Percentiles rank a stretch among this genome's conserved stretches.
phyloP scores from a whole-genome alignment of 768 basidiomycete genomes.

The Vishniacozyma victoriae region DNA sequence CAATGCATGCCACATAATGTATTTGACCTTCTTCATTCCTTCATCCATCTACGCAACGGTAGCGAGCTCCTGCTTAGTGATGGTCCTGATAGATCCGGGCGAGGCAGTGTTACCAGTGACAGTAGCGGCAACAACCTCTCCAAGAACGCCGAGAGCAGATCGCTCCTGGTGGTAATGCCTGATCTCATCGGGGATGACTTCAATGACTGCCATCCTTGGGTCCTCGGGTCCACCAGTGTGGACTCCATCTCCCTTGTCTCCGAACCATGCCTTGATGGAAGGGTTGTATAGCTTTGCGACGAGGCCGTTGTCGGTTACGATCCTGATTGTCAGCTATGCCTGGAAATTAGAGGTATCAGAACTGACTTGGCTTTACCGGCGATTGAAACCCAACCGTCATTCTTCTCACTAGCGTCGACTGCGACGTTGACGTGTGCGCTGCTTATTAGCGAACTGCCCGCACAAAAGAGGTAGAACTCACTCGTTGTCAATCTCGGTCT shows the following conservation, averaged over 20 bases:
- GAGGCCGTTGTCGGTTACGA: slow-evolving; percentile 49
- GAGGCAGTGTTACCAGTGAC: slow-evolving; percentile 60
- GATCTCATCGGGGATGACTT: slow-evolving; percentile 65
- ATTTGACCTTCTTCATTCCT: background rate
- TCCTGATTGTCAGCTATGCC: slow-evolving; percentile 35
- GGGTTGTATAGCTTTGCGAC: slow-evolving; percentile 42
- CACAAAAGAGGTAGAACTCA: slow-evolving; percentile 17
- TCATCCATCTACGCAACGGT: background rate
- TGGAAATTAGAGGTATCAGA: slow-evolving; percentile 28
- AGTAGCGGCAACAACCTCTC: slow-evolving; percentile 59
- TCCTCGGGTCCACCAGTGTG: slow-evolving; percentile 76
- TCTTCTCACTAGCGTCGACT: slow-evolving; percentile 57
- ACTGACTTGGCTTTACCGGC: slow-evolving; percentile 64
- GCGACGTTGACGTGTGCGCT: slow-evolving; percentile 73
- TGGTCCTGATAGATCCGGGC: slow-evolving; percentile 71
- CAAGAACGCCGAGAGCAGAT: slow-evolving; percentile 55
- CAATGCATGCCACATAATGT: background rate
- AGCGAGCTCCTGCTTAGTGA: slow-evolving; percentile 64
- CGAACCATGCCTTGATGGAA: slow-evolving; percentile 63
- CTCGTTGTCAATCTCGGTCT: slow-evolving; percentile 41
- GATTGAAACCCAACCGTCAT: slow-evolving; percentile 74
- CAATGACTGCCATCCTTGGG: slow-evolving; percentile 71
- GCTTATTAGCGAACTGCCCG: background rate
- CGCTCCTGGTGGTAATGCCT: slow-evolving; percentile 71
- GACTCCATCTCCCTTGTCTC: slow-evolving; percentile 74